Percentiles rank a stretch among this genome's conserved stretches.
Conservation (phyloP, 2,329 filamentous ascomycete genomes). For the Davidsoniella eucalypti region DNA sequence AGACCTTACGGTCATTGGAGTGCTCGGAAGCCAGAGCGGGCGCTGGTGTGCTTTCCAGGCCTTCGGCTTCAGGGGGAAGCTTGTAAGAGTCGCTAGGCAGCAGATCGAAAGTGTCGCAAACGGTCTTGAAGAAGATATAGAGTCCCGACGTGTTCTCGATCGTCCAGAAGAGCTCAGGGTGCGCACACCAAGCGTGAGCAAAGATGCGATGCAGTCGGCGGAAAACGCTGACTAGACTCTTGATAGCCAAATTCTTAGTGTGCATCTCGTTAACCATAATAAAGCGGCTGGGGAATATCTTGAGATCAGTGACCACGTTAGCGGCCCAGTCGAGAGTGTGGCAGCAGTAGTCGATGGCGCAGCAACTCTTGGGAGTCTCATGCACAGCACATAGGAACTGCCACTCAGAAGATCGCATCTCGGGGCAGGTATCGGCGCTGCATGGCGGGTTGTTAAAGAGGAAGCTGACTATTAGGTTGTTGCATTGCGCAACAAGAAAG, state of each 20-base stretch:
- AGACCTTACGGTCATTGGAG: conserved; percentile 16
- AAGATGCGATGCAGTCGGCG: conserved; percentile 90
- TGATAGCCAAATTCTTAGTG: conserved; percentile 48
- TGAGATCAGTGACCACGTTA: conserved; percentile 82
- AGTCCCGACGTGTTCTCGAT: conserved; percentile 82
- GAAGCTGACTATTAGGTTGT: conserved; percentile 80
- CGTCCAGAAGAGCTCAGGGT: conserved; percentile 86
- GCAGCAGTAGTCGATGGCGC: conserved; percentile 97
- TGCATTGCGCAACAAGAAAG: conserved; percentile 88
- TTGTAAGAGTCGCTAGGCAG: conserved; percentile 93
- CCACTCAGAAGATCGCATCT: conserved; percentile 98
- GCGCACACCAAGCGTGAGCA: conserved; percentile 97
- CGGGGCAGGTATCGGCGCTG: conserved; percentile 75
- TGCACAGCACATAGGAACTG: conserved; percentile 97
- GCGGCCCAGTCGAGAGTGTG: conserved; percentile 97
- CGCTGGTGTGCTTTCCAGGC: conserved; percentile 35
- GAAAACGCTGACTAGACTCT: conserved; percentile 90
- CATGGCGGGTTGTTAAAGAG: conserved; percentile 84
- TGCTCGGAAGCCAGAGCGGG: conserved; percentile 12
- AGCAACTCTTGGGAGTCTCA: conserved; percentile 90
- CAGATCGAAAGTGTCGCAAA: conserved; percentile 81
- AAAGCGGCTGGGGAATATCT: conserved; percentile 84
- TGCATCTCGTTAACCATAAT: conserved; percentile 38
- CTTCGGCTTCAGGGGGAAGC: conserved; percentile 82
- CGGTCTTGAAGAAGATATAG: conserved; percentile 93